Base-by-base conservation (phyloP, 2,329 filamentous ascomycete species). In the Fusarium buharicum region DNA sequence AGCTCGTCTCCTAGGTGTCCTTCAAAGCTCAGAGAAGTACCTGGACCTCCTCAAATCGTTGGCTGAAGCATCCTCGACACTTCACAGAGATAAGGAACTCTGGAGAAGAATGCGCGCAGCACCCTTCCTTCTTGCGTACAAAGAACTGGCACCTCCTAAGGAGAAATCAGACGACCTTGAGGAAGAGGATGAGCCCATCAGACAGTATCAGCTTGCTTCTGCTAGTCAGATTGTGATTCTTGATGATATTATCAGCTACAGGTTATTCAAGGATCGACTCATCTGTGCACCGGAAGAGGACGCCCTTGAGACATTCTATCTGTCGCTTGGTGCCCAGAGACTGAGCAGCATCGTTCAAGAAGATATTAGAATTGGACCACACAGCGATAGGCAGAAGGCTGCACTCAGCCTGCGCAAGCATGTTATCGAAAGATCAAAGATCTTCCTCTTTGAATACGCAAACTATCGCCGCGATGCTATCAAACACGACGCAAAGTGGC, bases 211-310 rank as follows among this genome's bases (percentile, higher is more conserved):
- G 62, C 84, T 99, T 33, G 89, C 89, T 1, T 80, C 85, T 30
- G 89, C 93, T 2, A 81, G 79, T 45, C 82, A 90, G 49, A 90
- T 95, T 67, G 88, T 95, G 37, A 84, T 96, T 51, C 80, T 93
- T 11, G 92, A 97, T 72, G 94, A 98, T 70, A 93, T 95, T 68
- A 90, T 92, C 69, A 93, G 90, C 70, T 97, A 94, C 73, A 89
- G 90, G 30, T 81, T 95, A 2, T 99, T 99, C 81, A 94, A 93
- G 72, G 86, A 92, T 48, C 86, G 87, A 61, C 82, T 99, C 27
- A 83, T 96, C 24, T 93, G 90, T 59, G 93, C 93, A 0, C 96
- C 95, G 0, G 91, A 97, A 73, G 95, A 99, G 71, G 95, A 98
- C 62, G 74, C 78, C 0, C 80, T 99, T 2, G 95, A 99, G 73